phyloP scores from a whole-genome alignment of 305 asterid genomes.

The Nicotiana rustica region DNA sequence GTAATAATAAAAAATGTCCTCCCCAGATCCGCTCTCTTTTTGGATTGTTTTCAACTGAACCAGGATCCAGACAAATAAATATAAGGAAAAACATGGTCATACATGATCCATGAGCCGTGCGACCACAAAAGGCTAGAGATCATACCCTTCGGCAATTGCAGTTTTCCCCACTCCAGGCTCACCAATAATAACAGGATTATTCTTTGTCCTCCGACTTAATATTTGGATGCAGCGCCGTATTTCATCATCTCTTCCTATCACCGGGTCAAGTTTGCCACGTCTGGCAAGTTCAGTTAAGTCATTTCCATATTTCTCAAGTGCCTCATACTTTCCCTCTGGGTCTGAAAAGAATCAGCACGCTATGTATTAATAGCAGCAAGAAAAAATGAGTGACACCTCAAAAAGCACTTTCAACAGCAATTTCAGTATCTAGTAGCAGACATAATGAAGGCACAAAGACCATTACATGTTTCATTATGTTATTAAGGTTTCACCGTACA shows the following conservation, averaged over 20 bases:
- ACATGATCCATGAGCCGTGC: background rate
- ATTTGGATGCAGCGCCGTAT: slow-evolving; percentile 84
- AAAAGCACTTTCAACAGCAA: slow-evolving; percentile 22
- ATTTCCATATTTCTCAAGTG: slow-evolving; percentile 82
- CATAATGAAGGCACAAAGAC: slow-evolving; percentile 21
- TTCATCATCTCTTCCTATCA: slow-evolving; percentile 85
- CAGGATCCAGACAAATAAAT: slow-evolving; percentile 12
- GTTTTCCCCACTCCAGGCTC: slow-evolving; percentile 94
- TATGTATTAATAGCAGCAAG: slow-evolving; percentile 21
- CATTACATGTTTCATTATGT: slow-evolving; percentile 10
- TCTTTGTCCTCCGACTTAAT: slow-evolving; percentile 76
- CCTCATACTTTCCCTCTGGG: slow-evolving; percentile 82
- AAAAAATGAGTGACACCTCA: slow-evolving; percentile 28
- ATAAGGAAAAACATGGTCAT: slow-evolving; percentile 23
- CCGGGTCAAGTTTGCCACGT: slow-evolving; percentile 85
- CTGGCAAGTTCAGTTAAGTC: slow-evolving; percentile 87
- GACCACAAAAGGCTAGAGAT: slow-evolving; percentile 32
- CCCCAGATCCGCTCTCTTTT: background rate
- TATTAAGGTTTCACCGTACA: background rate
- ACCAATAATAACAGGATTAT: slow-evolving; percentile 83
- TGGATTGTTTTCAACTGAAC: slow-evolving; percentile 22
- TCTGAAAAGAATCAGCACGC: slow-evolving; percentile 43
- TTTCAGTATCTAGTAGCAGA: slow-evolving; percentile 1
- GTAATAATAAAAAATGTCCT: background rate
- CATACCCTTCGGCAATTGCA: slow-evolving; percentile 89